Evolutionary conservation across 768 basidiomycete species (phyloP).

Genomic region (Cyclocybe aegerita): DNA sequence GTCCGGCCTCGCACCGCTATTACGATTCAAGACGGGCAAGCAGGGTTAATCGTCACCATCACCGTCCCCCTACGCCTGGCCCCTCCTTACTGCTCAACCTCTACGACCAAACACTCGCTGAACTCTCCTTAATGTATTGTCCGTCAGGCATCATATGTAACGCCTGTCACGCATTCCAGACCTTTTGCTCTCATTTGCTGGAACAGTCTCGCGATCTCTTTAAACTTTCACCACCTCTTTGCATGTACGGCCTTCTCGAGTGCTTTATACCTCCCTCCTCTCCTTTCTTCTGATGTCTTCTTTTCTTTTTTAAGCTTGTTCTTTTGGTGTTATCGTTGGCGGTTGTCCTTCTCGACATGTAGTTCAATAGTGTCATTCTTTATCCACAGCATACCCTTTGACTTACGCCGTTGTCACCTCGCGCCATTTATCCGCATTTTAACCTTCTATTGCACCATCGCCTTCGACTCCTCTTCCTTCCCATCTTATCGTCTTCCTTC

Average conservation of each 20-base stretch:
- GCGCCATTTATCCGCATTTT: not conserved
- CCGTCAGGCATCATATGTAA: slow-evolving; percentile 1
- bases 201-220: not conserved
- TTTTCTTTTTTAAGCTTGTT: slow-evolving; percentile 3
- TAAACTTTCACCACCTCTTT: slow-evolving; percentile 1
- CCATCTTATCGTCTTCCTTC: not conserved
- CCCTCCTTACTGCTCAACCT: slow-evolving; percentile 4
- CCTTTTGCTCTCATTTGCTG: not conserved
- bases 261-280: not conserved
- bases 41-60: slow-evolving; percentile 37
- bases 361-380: not conserved
- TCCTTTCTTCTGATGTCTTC: not conserved
- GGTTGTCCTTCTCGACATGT: not conserved
- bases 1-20: slow-evolving; percentile 79
- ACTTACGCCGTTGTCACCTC: not conserved
- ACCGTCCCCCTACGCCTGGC: not conserved
- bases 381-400: not conserved
- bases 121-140: not conserved
- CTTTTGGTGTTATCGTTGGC: slow-evolving; percentile 1
- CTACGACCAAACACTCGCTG: not conserved
- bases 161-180: not conserved
- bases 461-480: not conserved
- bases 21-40: slow-evolving; percentile 76
- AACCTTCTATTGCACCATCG: not conserved
- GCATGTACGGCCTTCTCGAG: slow-evolving; percentile 5